Evolutionary conservation across 208 protist genomes (phyloP), one percentile per base, ranked within the genome.

Genomic region (Strigomonas oncopelti): DNA sequence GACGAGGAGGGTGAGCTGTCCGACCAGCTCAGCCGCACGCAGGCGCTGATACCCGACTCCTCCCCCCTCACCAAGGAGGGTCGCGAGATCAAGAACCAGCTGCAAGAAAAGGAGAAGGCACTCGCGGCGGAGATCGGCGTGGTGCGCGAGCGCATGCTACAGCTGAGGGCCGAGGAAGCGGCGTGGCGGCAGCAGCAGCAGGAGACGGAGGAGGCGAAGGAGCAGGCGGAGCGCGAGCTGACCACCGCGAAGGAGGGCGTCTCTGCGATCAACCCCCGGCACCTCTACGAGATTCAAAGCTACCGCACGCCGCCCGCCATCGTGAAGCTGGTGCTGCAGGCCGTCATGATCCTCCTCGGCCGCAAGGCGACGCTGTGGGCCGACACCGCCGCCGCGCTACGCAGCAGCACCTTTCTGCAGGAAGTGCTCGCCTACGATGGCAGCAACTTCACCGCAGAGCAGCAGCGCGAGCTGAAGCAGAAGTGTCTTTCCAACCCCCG

Each of bases 291-390:
- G 71, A 78, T 92, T 13, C 76, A 84, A 45, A 79, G 77, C 36
- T 92, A 92, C 56, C 82, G 86, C 25, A 78, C 77, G 8, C 86
- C 86, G n/a, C 83, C 86, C 14, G 65, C 64, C 7, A 79, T 81
- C 22, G 86, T 92, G 57, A 80, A 84, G 74, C 71, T 71, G n/a
- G 86, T 92, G 5, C 86, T 92, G 72, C 68, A 68, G 16, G 82
- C 74, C 22, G 86, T 88, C 14, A 72, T 92, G 71, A 61, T 77
- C 51, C 61, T 88, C 20, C 46, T 92, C 0, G 82, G 85, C 13
- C 42, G 57, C 57, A 51, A 51, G 28, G 55, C 46, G 61, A 65
- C 31, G 4, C 7, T 48, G 31, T 91, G 85, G 85, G 18, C 45
- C 4, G 85, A 83, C 24, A 75, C 86, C 51, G 75, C 73, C 7